A percentile compares a stretch with the other conserved stretches of the same genome.
Conservation (phyloP, 2,329 filamentous ascomycete genomes). For the Sporothrix phasma region DNA sequence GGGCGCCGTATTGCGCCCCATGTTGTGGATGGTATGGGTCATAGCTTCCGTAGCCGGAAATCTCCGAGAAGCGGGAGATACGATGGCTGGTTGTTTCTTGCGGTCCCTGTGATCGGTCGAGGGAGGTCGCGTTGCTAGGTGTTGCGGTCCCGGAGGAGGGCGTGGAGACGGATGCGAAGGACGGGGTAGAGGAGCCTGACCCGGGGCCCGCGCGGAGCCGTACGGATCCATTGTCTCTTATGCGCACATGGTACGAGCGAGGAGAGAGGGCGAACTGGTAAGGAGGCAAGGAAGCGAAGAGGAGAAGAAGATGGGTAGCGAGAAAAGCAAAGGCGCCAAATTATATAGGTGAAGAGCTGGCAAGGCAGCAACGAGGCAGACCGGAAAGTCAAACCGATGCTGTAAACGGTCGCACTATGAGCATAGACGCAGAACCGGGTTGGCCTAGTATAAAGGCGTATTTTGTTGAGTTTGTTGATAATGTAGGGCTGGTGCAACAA, state of each 20-base stretch:
- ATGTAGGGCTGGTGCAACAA: neutral
- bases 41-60: conserved; percentile 38
- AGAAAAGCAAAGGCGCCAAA: neutral
- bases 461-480: neutral
- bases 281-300: neutral
- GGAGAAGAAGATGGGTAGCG: neutral
- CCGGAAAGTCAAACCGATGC: neutral
- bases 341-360: neutral
- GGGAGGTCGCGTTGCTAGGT: neutral
- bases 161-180: neutral
- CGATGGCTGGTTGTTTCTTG: conserved; percentile 10
- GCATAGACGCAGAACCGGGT: neutral
- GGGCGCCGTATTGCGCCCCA: neutral
- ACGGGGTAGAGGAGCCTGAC: neutral
- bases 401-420: neutral
- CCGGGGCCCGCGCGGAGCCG: conserved; percentile 7
- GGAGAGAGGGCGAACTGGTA: neutral
- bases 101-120: neutral
- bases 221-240: conserved; percentile 15
- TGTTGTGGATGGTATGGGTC: conserved; percentile 29
- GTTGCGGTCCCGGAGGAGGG: conserved; percentile 1
- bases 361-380: neutral
- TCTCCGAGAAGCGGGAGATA: conserved; percentile 26
- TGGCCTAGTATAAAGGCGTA: neutral
- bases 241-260: conserved; percentile 3